Evolutionary conservation across 2,329 filamentous ascomycete genomes (phyloP), one percentile per base, ranked within the genome.

Genomic region (Dothiorella sarmentorum): DNA sequence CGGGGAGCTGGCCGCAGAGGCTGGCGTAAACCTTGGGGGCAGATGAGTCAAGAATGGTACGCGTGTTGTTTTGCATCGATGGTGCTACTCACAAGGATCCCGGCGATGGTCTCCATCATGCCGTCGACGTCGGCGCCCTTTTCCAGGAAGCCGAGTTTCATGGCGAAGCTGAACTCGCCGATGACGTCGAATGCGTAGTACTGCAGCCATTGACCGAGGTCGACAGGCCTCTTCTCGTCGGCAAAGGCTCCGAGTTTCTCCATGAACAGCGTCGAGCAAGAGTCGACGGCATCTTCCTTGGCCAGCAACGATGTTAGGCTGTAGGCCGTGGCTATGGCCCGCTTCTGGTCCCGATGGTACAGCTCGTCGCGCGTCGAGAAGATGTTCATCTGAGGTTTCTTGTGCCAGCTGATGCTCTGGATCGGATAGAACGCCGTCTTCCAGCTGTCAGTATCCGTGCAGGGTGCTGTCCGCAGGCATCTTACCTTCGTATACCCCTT

Each of bases 131-230:
- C 76, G 17, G 64, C 63, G 0, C 72, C 75, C 44, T 69, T 61
- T 56, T 77, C 70, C 47, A 78, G 67, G 62, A 78, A 78, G 0
- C 75, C 76, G 7, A 77, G 67, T n/a, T 68, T 69, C 61, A 72
- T 70, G 17, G 70, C 69, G 61, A 76, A 77, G 0, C 71, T 75
- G 55, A 78, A 64, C 40, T 76, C 70, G 1, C 73, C 72, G 0
- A 78, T 63, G 6, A 76, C 73, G 37, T 77, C 75, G 38, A 77
- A 75, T 0, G 73, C 72, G 42, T 70, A 76, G 37, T 67, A 73
- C 31, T 70, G 64, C 44, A 69, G 49, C 69, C 68, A 71, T 22
- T 61, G 49, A 1, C 68, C 68, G 17, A 69, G 47, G 37, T 71
- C 65, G 15, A 71, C 58, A 3, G 53, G 31, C 56, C 65, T 45